These are phyloP conservation scores for Boletus insuetus DNA, from an alignment of 768 basidiomycete species.

Conservation along the genomic window DNA sequence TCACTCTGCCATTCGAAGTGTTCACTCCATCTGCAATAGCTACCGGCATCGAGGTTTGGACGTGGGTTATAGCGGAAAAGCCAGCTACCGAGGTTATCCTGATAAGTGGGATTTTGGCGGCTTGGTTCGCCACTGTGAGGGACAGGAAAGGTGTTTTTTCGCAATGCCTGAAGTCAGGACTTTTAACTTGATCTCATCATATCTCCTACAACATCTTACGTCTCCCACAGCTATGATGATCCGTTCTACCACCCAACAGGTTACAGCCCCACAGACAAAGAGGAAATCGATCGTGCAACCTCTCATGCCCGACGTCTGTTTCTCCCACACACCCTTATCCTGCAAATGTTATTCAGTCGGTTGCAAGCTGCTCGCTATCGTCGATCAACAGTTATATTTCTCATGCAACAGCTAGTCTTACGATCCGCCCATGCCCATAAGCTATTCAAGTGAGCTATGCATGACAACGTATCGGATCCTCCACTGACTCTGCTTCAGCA, in stretches of 20 bases:
- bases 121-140: constrained; percentile 83
- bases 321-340: constrained; percentile 76
- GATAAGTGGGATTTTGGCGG: constrained; percentile 81
- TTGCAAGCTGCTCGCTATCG: constrained; percentile 93
- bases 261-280: constrained; percentile 89
- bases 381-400: constrained; percentile 76
- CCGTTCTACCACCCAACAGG: constrained; percentile 84
- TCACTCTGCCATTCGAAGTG: constrained; percentile 83
- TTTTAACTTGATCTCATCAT: constrained; percentile 9
- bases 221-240: constrained; percentile 66
- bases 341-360: constrained; percentile 88
- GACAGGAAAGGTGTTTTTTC: constrained; percentile 84
- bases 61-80: constrained; percentile 89
- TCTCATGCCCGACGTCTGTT: constrained; percentile 72
- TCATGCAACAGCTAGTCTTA: constrained; percentile 81
- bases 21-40: constrained; percentile 85
- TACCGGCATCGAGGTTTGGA: constrained; percentile 92
- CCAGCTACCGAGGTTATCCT: constrained; percentile 78
- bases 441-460: constrained; percentile 62
- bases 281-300: constrained; percentile 70
- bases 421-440: constrained; percentile 72
- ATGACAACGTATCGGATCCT: background rate
- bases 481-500: constrained; percentile 45
- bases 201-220: constrained; percentile 3
- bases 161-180: constrained; percentile 66